These are phyloP conservation scores for Aspergillus diversus DNA, from an alignment of 495 filamentous ascomycete species.

Conservation along the genomic window DNA sequence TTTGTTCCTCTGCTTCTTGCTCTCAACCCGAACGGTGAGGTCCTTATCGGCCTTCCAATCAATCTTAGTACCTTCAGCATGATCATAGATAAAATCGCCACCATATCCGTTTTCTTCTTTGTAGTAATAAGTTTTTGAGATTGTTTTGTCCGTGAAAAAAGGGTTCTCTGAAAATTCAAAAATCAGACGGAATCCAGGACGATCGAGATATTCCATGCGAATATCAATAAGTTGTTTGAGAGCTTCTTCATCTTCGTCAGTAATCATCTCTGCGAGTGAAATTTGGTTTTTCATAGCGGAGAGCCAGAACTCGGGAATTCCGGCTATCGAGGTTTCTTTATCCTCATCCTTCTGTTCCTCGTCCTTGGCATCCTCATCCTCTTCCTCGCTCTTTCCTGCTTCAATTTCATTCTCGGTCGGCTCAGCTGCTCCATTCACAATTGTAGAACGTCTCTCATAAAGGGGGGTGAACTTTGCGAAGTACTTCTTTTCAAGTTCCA, in stretches of 20 bases:
- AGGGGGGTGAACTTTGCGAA: conserved; percentile 98
- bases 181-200: conserved; percentile 95
- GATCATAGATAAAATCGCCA: conserved; percentile 99
- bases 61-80: conserved; percentile 96
- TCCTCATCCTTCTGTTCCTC: conserved; percentile 52
- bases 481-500: conserved; percentile 98
- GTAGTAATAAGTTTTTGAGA: conserved; percentile 99
- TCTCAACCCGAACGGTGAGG: conserved; percentile 92
- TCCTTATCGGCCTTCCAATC: conserved; percentile 95
- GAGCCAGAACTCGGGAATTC: conserved; percentile 99
- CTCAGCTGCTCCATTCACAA: conserved; percentile 87
- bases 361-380: conserved; percentile 57
- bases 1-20: conserved; percentile 99
- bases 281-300: conserved; percentile 99
- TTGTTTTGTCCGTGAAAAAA: conserved; percentile 93
- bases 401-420: conserved; percentile 84
- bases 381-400: conserved; percentile 81
- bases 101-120: conserved; percentile 98
- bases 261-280: conserved; percentile 96
- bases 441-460: conserved; percentile 91
- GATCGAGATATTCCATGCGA: conserved; percentile 98
- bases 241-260: conserved; percentile 90
- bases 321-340: conserved; percentile 61
- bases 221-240: conserved; percentile 92
- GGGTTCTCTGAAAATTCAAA: conserved; percentile 96